Base-by-base conservation (phyloP, 768 basidiomycete genomes). In the Trametes cingulata region DNA sequence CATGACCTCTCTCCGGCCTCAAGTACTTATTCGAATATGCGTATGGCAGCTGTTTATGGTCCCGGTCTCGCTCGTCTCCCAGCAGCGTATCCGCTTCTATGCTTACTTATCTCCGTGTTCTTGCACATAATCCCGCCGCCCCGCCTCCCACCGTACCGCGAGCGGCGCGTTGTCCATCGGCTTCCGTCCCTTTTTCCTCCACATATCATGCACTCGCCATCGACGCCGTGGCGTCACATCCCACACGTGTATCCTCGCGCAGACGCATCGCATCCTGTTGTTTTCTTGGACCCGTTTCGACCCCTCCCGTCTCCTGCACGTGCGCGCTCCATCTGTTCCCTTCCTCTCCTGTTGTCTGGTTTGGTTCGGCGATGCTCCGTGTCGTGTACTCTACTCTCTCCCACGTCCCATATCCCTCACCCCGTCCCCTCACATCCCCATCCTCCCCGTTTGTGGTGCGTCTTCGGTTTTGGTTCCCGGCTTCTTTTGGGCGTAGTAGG, bases 1-100 rank as follows among this genome's bases (percentile, higher is more conserved):
- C 60, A 46, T 46, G 40, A 45, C 19, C 3, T 47, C 25, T 24
- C 47, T 17, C 24, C 36, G 12, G 9, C 55, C 41, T 61, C 54
- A 56, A 54, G 35, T 57, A 40, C 48, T 63, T 63, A 63, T 63
- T 63, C 53, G 39, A 58, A 45, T 63, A 63, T 63, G 61, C 56
- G 61, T 63, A 58, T 63, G 61, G 61, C 61, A 52, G 51, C 61
- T 54, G 61, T 58, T 54, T 54, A 57, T 54, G 52, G 15, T 24
- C 27, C n/a, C 25, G 19, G 20, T 45, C 17, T 25, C 35, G 7
- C 15, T 43, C 49, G 19, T n/a, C 20, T 17, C 46, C 4, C 47
- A 7, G 29, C 39, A 33, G 5, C 36, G 6, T 27, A 10, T 33
- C 29, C 17, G 27, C 42, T 61, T 43, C 37, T 56, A 56, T 56